These are phyloP conservation scores for Daldinia concentrica DNA, from an alignment of 495 filamentous ascomycete genomes.

Conservation along the genomic window DNA sequence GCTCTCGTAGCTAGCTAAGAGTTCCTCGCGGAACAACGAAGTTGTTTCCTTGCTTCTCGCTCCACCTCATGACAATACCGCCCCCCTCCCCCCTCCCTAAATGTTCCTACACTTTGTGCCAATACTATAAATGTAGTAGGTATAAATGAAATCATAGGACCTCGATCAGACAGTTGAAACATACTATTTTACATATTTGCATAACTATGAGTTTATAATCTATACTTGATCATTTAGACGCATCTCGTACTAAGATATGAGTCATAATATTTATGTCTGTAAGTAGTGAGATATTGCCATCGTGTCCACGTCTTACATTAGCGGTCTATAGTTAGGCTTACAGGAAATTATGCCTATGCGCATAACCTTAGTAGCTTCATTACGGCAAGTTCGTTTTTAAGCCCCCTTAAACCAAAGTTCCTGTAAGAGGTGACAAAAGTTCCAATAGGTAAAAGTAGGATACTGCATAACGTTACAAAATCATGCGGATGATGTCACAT, in stretches of 20 bases:
- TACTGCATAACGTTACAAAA: background rate
- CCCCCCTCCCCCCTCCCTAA: no score
- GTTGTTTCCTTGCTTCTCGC: no score
- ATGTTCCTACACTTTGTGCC: no score
- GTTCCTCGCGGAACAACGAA: no score
- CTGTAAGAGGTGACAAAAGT: background rate
- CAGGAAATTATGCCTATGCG: background rate
- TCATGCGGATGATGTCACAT: conserved; percentile 1
- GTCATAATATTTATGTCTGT: background rate
- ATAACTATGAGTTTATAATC: background rate
- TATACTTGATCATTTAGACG: background rate
- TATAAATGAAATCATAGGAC: no score
- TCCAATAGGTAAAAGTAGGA: background rate
- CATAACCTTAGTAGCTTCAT: background rate
- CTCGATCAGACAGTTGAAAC: no score
- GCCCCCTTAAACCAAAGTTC: background rate
- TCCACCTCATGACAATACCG: no score
- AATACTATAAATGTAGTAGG: no score
- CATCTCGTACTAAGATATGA: background rate
- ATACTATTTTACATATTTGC: background rate
- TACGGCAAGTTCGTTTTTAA: background rate
- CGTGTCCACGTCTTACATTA: background rate
- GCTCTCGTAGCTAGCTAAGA: no score
- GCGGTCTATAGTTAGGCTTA: background rate
- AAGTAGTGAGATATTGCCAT: background rate